phyloP scores from a whole-genome alignment of 2,329 filamentous ascomycete species.

The Microsporum audouinii region DNA sequence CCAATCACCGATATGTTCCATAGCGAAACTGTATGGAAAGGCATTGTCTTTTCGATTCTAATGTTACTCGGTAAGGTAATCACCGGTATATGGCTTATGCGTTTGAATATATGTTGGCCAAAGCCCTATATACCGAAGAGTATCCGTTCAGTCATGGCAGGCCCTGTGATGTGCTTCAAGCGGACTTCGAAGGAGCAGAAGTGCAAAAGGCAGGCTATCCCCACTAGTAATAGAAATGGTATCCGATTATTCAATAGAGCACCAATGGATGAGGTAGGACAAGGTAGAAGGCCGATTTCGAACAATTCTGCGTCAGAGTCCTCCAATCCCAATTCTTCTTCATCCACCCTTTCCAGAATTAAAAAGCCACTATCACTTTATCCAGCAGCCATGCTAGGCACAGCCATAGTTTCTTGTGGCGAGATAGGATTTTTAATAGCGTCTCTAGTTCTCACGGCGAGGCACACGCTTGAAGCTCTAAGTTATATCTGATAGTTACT shows the following conservation, averaged over 20 bases:
- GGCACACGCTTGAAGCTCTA: neutral
- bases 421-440: conserved; percentile 72
- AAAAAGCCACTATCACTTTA: conserved; percentile 52
- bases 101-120: neutral
- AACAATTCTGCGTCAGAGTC: neutral
- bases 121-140: neutral
- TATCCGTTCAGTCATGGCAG: neutral
- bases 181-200: neutral
- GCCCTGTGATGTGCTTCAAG: neutral
- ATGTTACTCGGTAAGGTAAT: conserved; percentile 55
- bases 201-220: neutral
- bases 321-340: conserved; percentile 5
- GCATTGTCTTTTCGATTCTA: conserved; percentile 57
- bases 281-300: neutral
- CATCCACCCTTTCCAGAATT: conserved; percentile 12
- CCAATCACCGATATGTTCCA: conserved; percentile 60
- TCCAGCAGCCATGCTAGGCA: conserved; percentile 53
- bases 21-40: conserved; percentile 56
- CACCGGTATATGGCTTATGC: conserved; percentile 47
- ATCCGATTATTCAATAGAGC: no score
- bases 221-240: neutral
- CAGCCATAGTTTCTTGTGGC: conserved; percentile 63
- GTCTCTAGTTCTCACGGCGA: conserved; percentile 33
- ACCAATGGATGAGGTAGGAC: no score
- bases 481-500: neutral